A percentile compares a stretch with the other conserved stretches of the same genome.
These are phyloP conservation scores for Xylaria sp. DNA, from an alignment of 2,329 filamentous ascomycete genomes.

Conservation along the genomic window DNA sequence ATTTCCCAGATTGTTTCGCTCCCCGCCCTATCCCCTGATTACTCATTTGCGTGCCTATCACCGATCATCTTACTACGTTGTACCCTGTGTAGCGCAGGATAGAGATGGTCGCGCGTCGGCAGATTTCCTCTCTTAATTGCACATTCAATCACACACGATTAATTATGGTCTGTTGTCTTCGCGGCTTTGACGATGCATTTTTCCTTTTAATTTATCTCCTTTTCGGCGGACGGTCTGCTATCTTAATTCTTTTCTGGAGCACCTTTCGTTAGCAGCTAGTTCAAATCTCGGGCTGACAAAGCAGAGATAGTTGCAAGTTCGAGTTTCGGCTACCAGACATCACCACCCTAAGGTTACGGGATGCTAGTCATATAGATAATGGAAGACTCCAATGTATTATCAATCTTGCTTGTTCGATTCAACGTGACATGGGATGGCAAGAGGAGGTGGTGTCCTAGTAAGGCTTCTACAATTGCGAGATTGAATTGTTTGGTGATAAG, in stretches of 20 bases:
- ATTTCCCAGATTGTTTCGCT: too few relatives aligned
- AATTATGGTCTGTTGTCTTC: background rate
- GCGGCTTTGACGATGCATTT: background rate
- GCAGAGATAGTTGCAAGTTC: background rate
- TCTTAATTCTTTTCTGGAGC: background rate
- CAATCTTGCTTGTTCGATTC: background rate
- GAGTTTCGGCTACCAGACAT: background rate
- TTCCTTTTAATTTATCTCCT: background rate
- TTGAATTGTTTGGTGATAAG: too few relatives aligned
- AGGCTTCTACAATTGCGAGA: background rate
- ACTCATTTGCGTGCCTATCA: too few relatives aligned
- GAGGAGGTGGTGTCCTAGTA: too few relatives aligned
- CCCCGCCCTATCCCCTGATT: too few relatives aligned
- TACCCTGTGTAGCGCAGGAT: too few relatives aligned
- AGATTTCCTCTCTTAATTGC: too few relatives aligned
- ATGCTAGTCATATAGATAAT: slow-evolving; percentile 21
- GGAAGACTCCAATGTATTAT: slow-evolving; percentile 18
- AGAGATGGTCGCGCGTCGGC: too few relatives aligned
- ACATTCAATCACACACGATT: background rate
- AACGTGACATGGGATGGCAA: slow-evolving; percentile 11
- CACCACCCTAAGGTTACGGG: background rate
- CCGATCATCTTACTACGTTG: too few relatives aligned
- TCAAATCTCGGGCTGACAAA: background rate
- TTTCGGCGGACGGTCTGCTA: background rate
- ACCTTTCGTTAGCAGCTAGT: background rate